Evolutionary conservation across 345 rosid species (phyloP).

Genomic region (Streptanthus diversifolius): DNA sequence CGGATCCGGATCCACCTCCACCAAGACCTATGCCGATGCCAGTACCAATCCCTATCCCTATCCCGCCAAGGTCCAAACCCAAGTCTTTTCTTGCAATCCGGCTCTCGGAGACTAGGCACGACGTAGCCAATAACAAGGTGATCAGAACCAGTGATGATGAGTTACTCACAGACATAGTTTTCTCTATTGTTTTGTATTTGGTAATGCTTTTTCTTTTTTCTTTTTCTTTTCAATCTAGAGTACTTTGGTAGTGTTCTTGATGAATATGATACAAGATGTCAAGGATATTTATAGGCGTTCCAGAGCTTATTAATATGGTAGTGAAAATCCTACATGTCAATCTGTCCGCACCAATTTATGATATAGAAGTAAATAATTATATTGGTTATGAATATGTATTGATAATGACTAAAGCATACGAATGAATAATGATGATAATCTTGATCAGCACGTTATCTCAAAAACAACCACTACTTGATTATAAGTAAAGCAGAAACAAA

Average conservation of each 20-base stretch:
- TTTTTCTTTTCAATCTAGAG: not conserved
- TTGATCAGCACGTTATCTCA: not conserved
- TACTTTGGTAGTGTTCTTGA: conserved; percentile 17
- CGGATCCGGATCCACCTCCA: conserved; percentile 57
- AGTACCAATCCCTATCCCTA: conserved; percentile 64
- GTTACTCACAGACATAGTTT: conserved; percentile 21
- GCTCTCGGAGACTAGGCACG: conserved; percentile 43
- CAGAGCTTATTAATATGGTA: not conserved
- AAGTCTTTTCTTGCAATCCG: conserved; percentile 70
- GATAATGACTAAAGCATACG: not conserved
- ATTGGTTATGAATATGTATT: not conserved
- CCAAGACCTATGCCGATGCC: conserved; percentile 76
- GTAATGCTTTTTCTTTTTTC: not conserved
- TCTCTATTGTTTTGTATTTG: conserved; percentile 1
- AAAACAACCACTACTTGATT: not conserved
- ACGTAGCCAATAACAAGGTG: conserved; percentile 27
- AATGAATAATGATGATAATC: not conserved
- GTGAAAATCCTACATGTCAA: conserved; percentile 20
- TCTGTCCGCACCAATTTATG: not conserved
- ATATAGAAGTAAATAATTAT: not conserved
- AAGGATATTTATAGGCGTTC: conserved; percentile 32
- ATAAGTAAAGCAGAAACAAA: not conserved
- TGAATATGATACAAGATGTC: conserved; percentile 17
- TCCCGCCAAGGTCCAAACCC: conserved; percentile 72
- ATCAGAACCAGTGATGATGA: conserved; percentile 23